phyloP scores from a whole-genome alignment of 192 early-diverging fungal species.

The Coemansia sp. region DNA sequence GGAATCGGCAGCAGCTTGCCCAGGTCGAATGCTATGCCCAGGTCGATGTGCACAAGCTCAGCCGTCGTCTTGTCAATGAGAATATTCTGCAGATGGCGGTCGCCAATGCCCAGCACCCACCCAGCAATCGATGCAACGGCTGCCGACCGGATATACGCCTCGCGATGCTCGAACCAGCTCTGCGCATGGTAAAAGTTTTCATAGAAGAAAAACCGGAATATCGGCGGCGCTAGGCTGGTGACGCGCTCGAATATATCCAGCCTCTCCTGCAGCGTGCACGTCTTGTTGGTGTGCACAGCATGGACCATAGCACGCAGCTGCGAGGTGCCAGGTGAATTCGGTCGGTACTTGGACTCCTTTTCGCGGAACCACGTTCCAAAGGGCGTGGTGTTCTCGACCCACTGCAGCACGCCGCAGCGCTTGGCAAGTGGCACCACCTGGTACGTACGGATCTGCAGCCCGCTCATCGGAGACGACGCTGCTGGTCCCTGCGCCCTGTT shows the following conservation, averaged over 20 bases:
- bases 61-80: conserved; percentile 77
- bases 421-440: conserved; percentile 86
- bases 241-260: conserved; percentile 56
- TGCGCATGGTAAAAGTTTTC: conserved; percentile 67
- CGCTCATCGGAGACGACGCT: conserved; percentile 10
- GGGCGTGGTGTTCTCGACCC: conserved; percentile 81
- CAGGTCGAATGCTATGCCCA: conserved; percentile 95
- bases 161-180: conserved; percentile 74
- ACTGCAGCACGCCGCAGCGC: conserved; percentile 90
- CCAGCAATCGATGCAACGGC: conserved; percentile 86
- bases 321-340: conserved; percentile 18
- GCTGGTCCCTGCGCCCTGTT: conserved; percentile 2
- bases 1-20: conserved; percentile 83
- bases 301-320: conserved; percentile 44
- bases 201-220: conserved; percentile 74
- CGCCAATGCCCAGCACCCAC: conserved; percentile 88
- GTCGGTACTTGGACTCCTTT: conserved; percentile 57
- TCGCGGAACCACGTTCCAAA: conserved; percentile 67
- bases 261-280: conserved; percentile 57
- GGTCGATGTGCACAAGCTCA: conserved; percentile 92
- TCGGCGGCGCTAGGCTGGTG: conserved; percentile 52
- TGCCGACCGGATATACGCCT: conserved; percentile 73
- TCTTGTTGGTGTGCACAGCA: conserved; percentile 30
- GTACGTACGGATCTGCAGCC: conserved; percentile 58
- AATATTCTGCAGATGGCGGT: conserved; percentile 92